Conservation (phyloP, 2,329 filamentous ascomycete species). For the Pseudopyrenochaeta lycopersici region DNA sequence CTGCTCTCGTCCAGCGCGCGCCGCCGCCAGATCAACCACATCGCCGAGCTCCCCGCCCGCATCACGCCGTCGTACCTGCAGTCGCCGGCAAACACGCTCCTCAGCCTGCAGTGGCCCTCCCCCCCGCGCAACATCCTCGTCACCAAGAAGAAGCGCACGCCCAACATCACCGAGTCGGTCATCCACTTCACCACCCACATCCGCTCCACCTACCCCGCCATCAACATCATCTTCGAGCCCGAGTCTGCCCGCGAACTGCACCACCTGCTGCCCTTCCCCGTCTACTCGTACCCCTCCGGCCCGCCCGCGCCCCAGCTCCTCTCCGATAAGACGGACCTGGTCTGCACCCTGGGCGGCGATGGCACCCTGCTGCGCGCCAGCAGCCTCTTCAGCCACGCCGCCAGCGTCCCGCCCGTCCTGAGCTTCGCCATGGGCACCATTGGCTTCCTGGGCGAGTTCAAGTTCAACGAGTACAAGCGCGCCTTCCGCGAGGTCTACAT, state of each 20-base stretch:
- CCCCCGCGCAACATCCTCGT: conserved; percentile 74
- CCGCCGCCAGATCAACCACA: conserved; percentile 34
- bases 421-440: conserved; percentile 97
- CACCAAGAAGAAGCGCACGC: conserved; percentile 71
- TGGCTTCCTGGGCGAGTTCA: conserved; percentile 96
- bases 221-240: conserved; percentile 84
- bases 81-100: conserved; percentile 66
- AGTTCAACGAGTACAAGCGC: conserved; percentile 89
- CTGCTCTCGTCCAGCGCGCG: conserved; percentile 37
- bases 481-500: conserved; percentile 95
- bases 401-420: conserved; percentile 85
- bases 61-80: conserved; percentile 56
- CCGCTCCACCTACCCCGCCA: conserved; percentile 77
- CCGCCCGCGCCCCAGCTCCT: conserved; percentile 56
- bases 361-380: conserved; percentile 88
- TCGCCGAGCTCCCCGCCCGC: conserved; percentile 46
- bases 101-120: conserved; percentile 72
- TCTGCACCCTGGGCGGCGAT: conserved; percentile 91
- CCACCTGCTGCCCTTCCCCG: conserved; percentile 72
- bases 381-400: conserved; percentile 83
- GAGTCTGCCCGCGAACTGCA: conserved; percentile 77
- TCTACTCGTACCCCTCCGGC: conserved; percentile 51
- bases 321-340: conserved; percentile 84
- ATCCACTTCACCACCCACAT: conserved; percentile 74
- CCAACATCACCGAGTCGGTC: conserved; percentile 63